These are phyloP conservation scores for Colletotrichum truncatum DNA, from an alignment of 2,329 filamentous ascomycete genomes.

Conservation along the genomic window DNA sequence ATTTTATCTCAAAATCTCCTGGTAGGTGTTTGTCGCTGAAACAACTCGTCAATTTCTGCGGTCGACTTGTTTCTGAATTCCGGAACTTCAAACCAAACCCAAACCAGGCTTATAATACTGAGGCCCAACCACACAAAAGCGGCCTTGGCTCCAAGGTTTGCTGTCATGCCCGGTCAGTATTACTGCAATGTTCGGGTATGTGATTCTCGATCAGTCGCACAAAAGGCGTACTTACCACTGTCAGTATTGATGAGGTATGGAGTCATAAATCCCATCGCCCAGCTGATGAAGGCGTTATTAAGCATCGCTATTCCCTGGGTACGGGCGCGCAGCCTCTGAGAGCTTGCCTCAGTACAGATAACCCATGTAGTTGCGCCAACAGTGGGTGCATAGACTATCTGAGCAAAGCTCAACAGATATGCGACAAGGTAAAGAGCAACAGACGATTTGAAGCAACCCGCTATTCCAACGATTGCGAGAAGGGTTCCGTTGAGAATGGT, in stretches of 20 bases:
- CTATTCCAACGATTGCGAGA: not conserved
- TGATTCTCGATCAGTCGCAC: not conserved
- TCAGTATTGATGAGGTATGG: slow-evolving; percentile 32
- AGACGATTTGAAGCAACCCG: not conserved
- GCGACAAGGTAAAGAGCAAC: not conserved
- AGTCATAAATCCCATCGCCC: slow-evolving; percentile 29
- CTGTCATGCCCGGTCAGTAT: not conserved
- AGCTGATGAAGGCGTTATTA: slow-evolving; percentile 26
- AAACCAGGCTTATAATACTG: not conserved
- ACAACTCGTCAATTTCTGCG: not conserved
- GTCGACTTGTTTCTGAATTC: not conserved
- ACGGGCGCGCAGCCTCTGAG: slow-evolving; percentile 25
- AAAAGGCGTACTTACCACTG: not conserved
- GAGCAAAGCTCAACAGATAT: not conserved
- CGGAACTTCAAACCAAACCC: not conserved
- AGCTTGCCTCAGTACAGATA: slow-evolving; percentile 28
- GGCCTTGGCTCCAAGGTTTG: not conserved
- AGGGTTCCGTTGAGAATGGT: not conserved
- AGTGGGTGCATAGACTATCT: slow-evolving; percentile 40
- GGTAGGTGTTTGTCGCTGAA: not conserved
- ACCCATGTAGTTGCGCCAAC: slow-evolving; percentile 45
- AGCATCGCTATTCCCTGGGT: slow-evolving; percentile 30
- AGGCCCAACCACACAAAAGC: not conserved
- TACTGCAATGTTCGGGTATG: not conserved
- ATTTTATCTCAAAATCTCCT: not conserved